Evolutionary conservation across 768 basidiomycete genomes (phyloP), one percentile per base, ranked within the genome.

Genomic region (Ramaria sp.): DNA sequence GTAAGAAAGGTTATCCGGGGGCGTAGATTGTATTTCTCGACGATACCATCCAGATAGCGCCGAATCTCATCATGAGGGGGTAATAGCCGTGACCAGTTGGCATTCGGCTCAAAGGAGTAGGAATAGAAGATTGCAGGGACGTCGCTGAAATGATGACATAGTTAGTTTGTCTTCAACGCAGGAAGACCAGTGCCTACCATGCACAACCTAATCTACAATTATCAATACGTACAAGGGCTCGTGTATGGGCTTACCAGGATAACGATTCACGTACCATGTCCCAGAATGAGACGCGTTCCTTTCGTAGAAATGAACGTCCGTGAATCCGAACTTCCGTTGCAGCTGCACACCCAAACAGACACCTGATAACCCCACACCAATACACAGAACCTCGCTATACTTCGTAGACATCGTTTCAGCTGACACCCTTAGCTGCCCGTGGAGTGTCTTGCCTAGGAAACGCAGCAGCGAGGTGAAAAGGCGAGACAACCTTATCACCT

Each of bases 331-430:
- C 57, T 63, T 60, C 15, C 59, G 53, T 51, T 58, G 54, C 34
- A 66, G 57, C 57, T 66, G 63, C 24, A 61, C 59, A 10, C 62
- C 63, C 0, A 61, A 10, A 10, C 64, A 63, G 51, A 66, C 59
- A 10, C 65, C 65, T 0, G 58, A 58, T 6, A 66, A n/a, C 6
- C 65, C 65, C 2, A 60, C 59, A 12, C 65, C 65, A 48, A 64
- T 58, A 43, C 56, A 57, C 9, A 60, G 38, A 33, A 57, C 39
- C 27, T 49, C 37, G 27, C 22, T 37, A 38, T 57, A 57, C 46
- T 37, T 39, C 19, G 24, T 5, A 34, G 33, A 34, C 33, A 34
- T 34, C 33, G 5, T 5, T 5, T 34, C 11, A n/a, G n/a, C n/a
- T n/a, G n/a, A n/a, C n/a, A n/a, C n/a, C n/a, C 33, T 34, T 34